Evolutionary conservation across 257 asterid species (phyloP).

Genomic region (Striga asiatica): DNA sequence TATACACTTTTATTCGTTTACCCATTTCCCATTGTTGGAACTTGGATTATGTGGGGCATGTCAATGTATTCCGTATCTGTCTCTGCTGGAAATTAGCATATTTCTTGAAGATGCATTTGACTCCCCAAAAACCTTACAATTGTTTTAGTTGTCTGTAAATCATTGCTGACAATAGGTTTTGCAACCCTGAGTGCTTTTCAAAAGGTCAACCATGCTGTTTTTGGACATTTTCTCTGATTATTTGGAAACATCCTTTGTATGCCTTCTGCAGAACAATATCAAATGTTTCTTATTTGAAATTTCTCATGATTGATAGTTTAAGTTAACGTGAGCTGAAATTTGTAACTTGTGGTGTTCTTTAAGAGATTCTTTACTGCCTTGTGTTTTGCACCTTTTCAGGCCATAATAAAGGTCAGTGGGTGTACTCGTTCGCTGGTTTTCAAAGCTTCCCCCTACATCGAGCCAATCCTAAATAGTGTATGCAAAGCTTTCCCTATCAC

Average conservation of each 20-base stretch:
- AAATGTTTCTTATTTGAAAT: not conserved
- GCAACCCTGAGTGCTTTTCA: too few species aligned
- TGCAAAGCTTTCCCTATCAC: slow-evolving; percentile 18
- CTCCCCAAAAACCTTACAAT: too few species aligned
- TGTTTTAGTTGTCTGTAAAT: too few species aligned
- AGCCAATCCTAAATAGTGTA: slow-evolving; percentile 78
- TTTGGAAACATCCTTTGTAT: slow-evolving; percentile 1
- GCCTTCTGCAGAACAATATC: not conserved
- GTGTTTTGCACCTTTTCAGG: slow-evolving; percentile 37
- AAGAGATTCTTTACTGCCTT: slow-evolving; percentile 5
- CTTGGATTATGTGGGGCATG: too few species aligned
- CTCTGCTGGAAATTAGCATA: too few species aligned
- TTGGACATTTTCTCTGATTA: too few species aligned
- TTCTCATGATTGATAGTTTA: not conserved
- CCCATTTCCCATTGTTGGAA: too few species aligned
- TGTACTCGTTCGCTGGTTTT: slow-evolving; percentile 79
- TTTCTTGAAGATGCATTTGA: too few species aligned
- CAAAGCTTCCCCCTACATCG: slow-evolving; percentile 70
- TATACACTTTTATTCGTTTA: not conserved
- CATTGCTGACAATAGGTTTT: too few species aligned
- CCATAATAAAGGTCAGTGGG: slow-evolving; percentile 83
- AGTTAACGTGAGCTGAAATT: not conserved
- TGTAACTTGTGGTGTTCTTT: not conserved
- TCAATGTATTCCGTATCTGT: too few species aligned
- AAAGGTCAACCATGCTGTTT: too few species aligned